Percentiles rank a stretch among this genome's conserved stretches.
Conservation (phyloP, 495 filamentous ascomycete genomes). For the Neurospora sp. region DNA sequence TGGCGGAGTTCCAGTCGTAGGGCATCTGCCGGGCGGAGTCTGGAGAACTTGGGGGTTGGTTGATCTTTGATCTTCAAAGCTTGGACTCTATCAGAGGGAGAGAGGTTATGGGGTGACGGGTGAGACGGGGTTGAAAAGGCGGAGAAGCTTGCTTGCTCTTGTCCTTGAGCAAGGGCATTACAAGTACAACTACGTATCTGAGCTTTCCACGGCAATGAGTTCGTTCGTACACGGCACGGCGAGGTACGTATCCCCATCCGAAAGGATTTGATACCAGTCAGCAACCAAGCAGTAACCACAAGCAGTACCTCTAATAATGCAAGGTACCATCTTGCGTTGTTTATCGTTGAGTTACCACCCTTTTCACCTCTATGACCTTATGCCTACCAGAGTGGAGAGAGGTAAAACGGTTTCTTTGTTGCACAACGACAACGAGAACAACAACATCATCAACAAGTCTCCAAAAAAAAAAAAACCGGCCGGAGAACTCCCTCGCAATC, state of each 20-base stretch:
- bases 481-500: background rate
- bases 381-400: background rate
- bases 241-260: background rate
- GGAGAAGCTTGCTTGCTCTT: background rate
- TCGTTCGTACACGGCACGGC: background rate
- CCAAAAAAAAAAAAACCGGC: background rate
- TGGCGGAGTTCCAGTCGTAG: background rate
- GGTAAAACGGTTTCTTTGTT: background rate
- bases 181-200: background rate
- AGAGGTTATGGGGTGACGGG: background rate
- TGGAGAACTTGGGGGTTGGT: background rate
- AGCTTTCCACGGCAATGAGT: background rate
- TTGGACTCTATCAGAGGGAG: background rate
- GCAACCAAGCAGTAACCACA: background rate
- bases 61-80: background rate
- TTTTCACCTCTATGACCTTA: background rate
- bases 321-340: background rate
- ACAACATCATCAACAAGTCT: background rate
- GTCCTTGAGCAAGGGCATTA: too few species aligned
- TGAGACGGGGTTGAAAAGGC: background rate
- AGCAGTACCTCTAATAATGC: background rate
- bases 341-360: background rate
- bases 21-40: background rate
- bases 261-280: background rate
- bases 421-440: background rate